Conservation (phyloP, 2,329 filamentous ascomycete species). For the Neopestalotiopsis sp. region DNA sequence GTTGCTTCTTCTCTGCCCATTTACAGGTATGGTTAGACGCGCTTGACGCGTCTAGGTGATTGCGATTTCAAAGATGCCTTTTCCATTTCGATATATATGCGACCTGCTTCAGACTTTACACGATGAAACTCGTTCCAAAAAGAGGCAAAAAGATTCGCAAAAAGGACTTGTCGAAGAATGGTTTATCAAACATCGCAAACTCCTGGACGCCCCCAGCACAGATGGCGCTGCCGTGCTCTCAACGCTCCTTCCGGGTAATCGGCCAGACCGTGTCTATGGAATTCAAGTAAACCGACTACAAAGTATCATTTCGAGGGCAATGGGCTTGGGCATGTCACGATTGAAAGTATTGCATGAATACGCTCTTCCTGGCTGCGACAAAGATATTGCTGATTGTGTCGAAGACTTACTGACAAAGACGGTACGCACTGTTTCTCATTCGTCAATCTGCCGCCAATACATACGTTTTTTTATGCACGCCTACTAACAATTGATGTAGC, state of each 20-base stretch:
- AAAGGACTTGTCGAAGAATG: conserved; percentile 59
- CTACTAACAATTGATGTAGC: conserved; percentile 42
- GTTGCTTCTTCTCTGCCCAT: conserved; percentile 3
- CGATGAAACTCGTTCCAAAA: conserved; percentile 38
- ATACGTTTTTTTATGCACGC: no score
- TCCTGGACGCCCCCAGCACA: conserved; percentile 61
- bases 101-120: conserved; percentile 75
- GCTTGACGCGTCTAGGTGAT: not conserved
- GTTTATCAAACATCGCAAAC: conserved; percentile 68
- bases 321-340: conserved; percentile 68
- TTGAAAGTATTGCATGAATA: conserved; percentile 67
- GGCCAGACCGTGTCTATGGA: conserved; percentile 79
- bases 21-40: not conserved
- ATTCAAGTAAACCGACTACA: conserved; percentile 67
- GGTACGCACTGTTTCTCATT: conserved; percentile 43
- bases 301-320: conserved; percentile 68
- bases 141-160: conserved; percentile 35
- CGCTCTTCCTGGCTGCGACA: conserved; percentile 56
- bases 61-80: conserved; percentile 44
- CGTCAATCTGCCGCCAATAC: no score
- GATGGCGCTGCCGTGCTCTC: conserved; percentile 72
- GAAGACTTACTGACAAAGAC: conserved; percentile 67
- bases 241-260: conserved; percentile 74
- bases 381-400: conserved; percentile 75
- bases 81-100: conserved; percentile 74